These are phyloP conservation scores for Suhomyces kunorum DNA, from an alignment of 1,139 yeast species.

Conservation along the genomic window DNA sequence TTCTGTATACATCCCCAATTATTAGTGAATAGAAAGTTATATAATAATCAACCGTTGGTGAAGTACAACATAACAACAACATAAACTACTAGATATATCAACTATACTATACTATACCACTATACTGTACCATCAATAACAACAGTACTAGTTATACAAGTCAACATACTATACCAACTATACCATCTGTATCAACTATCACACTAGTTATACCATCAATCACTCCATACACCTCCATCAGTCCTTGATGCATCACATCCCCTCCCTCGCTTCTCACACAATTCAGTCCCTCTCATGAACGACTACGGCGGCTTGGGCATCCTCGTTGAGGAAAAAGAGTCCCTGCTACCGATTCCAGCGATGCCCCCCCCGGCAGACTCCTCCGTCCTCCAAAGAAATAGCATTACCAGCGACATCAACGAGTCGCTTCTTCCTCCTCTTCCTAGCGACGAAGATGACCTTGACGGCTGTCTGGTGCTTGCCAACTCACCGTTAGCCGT, in stretches of 20 bases:
- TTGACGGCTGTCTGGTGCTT: slow-evolving; percentile 8
- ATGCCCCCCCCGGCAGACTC: not conserved
- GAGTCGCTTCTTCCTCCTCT: slow-evolving; percentile 35
- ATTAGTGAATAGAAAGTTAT: no score
- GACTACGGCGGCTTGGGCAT: slow-evolving; percentile 21
- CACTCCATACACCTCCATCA: no score
- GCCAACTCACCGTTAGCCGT: slow-evolving; percentile 28
- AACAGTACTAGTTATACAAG: no score
- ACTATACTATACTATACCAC: no score
- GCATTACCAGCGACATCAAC: slow-evolving; percentile 1
- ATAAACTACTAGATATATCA: no score
- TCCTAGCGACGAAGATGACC: slow-evolving; percentile 28
- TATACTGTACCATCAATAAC: no score
- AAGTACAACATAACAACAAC: no score
- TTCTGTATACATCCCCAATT: not conserved
- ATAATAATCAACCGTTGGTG: no score
- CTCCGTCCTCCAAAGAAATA: slow-evolving; percentile 2
- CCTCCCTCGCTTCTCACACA: not conserved
- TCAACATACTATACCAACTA: no score
- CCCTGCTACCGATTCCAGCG: slow-evolving; percentile 6
- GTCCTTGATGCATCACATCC: not conserved
- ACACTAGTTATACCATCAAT: no score
- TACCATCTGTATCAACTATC: no score
- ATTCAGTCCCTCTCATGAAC: slow-evolving; percentile 10
- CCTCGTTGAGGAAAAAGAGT: slow-evolving; percentile 19